Evolutionary conservation across 73 alveolate genomes (phyloP).

Genomic region (Breviolum minutum): DNA sequence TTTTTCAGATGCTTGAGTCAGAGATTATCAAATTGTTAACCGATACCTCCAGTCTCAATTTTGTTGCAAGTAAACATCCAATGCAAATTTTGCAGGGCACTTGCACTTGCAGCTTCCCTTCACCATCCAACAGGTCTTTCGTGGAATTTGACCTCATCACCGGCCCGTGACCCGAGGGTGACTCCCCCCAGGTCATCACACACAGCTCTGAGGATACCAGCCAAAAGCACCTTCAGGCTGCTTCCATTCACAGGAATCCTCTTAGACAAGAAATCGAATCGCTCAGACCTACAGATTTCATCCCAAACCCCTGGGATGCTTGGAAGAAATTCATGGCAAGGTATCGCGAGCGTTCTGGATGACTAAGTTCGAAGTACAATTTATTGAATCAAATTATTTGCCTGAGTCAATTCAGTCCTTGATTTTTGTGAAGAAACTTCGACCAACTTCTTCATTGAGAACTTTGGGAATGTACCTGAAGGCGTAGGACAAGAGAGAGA

Average conservation of each 20-base stretch:
- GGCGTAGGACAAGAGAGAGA: neutral
- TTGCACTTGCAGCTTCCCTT: slow-evolving; percentile 52
- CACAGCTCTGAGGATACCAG: neutral
- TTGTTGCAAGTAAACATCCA: neutral
- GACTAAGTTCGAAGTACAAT: no score
- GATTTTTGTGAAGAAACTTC: slow-evolving; percentile 42
- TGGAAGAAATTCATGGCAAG: no score
- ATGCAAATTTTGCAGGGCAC: neutral
- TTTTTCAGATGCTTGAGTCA: no score
- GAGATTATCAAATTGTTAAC: no score
- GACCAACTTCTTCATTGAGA: neutral
- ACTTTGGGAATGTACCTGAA: slow-evolving; percentile 29
- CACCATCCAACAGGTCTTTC: slow-evolving; percentile 89
- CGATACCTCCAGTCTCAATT: no score
- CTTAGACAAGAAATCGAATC: neutral
- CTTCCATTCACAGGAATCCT: slow-evolving; percentile 58
- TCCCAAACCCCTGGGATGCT: no score
- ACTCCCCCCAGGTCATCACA: neutral
- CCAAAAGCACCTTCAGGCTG: slow-evolving; percentile 52
- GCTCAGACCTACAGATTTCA: no score
- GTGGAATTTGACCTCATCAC: slow-evolving; percentile 58
- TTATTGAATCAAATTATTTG: no score
- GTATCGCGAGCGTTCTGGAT: no score
- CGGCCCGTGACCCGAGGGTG: neutral
- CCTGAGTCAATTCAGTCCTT: neutral